These are phyloP conservation scores for Populus ilicifolia DNA, from an alignment of 345 rosid genomes.

Conservation along the genomic window DNA sequence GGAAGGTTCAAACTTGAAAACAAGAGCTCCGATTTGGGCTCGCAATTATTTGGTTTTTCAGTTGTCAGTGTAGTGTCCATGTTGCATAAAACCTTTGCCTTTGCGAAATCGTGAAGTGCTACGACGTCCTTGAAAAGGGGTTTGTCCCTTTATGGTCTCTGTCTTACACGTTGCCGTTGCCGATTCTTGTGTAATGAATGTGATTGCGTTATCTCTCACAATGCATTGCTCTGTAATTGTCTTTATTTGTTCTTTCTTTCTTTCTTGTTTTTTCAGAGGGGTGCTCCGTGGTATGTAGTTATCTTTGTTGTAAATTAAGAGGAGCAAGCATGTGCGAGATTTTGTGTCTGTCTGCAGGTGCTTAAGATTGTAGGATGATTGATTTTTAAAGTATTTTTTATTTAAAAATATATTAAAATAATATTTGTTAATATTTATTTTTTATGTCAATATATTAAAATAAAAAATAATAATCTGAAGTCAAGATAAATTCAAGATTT, in stretches of 20 bases:
- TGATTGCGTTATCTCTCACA: neutral
- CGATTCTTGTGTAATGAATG: neutral
- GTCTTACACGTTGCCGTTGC: constrained; percentile 9
- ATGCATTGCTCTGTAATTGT: neutral
- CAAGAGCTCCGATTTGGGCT: neutral
- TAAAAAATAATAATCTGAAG: no score
- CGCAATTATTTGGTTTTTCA: neutral
- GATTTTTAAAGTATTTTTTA: no score
- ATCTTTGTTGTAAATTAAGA: neutral
- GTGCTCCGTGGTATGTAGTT: no score
- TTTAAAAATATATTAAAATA: no score
- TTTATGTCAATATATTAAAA: no score
- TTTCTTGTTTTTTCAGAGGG: no score
- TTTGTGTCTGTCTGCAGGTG: no score
- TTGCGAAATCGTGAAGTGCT: neutral
- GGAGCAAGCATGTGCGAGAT: neutral
- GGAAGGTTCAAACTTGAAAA: neutral
- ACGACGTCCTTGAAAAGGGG: constrained; percentile 7
- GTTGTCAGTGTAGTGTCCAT: neutral
- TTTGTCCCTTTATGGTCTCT: constrained; percentile 8
- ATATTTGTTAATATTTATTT: no score
- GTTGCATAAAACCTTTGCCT: neutral
- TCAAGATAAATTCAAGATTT: no score
- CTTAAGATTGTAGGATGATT: no score
- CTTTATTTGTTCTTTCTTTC: neutral